A percentile compares a stretch with the other conserved stretches of the same genome.
Evolutionary conservation across 768 basidiomycete species (phyloP).

Genomic region (Agaricus sinodeliciosus): DNA sequence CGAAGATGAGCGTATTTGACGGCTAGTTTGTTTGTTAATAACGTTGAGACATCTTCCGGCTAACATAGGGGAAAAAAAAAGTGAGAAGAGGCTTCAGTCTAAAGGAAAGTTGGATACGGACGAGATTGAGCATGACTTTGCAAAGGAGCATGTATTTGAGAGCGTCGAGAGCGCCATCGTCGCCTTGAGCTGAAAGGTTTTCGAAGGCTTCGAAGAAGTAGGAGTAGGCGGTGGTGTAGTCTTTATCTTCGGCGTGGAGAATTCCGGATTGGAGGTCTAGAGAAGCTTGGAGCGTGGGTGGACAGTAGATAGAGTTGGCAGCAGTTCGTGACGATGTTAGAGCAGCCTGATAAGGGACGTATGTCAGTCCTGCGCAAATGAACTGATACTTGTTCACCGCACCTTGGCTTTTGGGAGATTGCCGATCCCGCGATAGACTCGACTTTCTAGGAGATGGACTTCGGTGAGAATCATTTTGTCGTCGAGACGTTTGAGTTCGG

Average conservation of each 20-base stretch:
- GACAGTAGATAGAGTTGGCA: slow-evolving; percentile 92
- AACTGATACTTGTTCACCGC: slow-evolving; percentile 2
- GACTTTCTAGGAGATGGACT: slow-evolving; percentile 89
- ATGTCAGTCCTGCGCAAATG: neutral
- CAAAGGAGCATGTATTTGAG: slow-evolving; percentile 98
- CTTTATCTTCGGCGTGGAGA: slow-evolving; percentile 94
- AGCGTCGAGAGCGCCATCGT: slow-evolving; percentile 70
- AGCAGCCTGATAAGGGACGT: slow-evolving; percentile 50
- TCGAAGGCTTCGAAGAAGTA: slow-evolving; percentile 99
- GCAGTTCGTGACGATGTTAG: slow-evolving; percentile 89
- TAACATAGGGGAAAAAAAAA: no score
- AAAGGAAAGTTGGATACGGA: slow-evolving; percentile 33
- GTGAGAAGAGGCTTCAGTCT: no score
- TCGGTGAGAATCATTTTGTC: slow-evolving; percentile 98
- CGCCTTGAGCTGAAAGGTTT: slow-evolving; percentile 72
- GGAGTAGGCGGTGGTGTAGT: slow-evolving; percentile 94
- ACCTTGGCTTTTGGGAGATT: slow-evolving; percentile 92
- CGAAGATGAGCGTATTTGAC: slow-evolving; percentile 80
- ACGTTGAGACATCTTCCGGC: slow-evolving; percentile 90
- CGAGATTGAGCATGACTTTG: slow-evolving; percentile 96
- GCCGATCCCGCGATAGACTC: slow-evolving; percentile 83
- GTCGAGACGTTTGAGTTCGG: slow-evolving; percentile 88
- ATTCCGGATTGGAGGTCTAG: slow-evolving; percentile 59
- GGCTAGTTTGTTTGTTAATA: slow-evolving; percentile 83
- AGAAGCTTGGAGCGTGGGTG: slow-evolving; percentile 35